Conservation (phyloP, 768 basidiomycete genomes). For the Boletus huronensis region DNA sequence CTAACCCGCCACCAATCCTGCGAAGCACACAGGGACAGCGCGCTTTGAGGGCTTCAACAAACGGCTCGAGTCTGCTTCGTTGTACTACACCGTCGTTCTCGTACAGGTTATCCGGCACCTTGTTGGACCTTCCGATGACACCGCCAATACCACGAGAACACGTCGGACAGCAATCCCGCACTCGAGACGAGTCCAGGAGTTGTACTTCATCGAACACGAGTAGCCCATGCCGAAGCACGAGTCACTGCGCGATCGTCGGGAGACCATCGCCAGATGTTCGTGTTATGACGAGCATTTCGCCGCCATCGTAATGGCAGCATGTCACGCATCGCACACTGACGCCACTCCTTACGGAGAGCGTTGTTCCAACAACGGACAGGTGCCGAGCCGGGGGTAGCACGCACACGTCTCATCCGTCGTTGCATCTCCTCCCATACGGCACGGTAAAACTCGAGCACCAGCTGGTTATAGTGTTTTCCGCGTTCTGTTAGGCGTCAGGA, state of each 20-base stretch:
- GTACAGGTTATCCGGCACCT: constrained; percentile 53
- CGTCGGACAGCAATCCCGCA: constrained; percentile 47
- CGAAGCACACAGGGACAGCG: constrained; percentile 40
- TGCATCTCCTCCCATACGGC: background rate
- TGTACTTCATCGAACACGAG: constrained; percentile 53
- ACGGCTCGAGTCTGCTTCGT: constrained; percentile 20
- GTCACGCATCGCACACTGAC: background rate
- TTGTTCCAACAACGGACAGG: background rate
- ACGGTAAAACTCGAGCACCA: background rate
- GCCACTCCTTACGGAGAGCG: constrained; percentile 25
- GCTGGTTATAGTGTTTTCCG: background rate
- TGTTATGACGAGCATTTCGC: constrained; percentile 20
- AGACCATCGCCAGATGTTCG: background rate
- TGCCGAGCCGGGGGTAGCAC: background rate
- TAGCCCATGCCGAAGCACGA: constrained; percentile 46
- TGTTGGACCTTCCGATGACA: constrained; percentile 45
- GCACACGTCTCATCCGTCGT: background rate
- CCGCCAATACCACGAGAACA: constrained; percentile 66
- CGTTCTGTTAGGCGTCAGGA: background rate
- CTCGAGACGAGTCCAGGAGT: constrained; percentile 58
- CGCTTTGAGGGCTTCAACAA: constrained; percentile 5
- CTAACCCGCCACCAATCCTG: constrained; percentile 42
- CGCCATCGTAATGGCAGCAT: constrained; percentile 29
- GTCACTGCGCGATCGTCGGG: constrained; percentile 30
- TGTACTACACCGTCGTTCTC: constrained; percentile 56